Conservation (phyloP, 106 monocot genomes). For the Ottelia alismoides region DNA sequence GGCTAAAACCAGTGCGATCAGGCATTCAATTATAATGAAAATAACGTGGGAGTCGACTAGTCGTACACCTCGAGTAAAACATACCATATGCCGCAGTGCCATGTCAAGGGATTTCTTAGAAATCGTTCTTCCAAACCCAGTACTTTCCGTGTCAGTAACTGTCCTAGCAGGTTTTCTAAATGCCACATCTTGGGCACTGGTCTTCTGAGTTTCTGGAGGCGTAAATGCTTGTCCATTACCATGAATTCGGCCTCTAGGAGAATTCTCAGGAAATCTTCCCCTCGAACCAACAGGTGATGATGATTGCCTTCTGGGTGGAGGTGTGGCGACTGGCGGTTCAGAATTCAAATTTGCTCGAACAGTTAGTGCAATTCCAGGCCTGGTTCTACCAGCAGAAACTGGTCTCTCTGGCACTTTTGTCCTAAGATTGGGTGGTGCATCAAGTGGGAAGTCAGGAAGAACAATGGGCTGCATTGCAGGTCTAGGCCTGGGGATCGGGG, state of each 20-base stretch:
- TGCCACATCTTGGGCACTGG: constrained; percentile 8
- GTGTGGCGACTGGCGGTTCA: constrained; percentile 23
- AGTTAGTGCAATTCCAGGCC: constrained; percentile 49
- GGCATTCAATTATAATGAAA: no score
- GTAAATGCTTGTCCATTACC: constrained; percentile 36
- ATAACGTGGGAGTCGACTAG: no score
- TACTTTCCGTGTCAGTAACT: constrained; percentile 37
- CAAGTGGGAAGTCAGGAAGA: constrained; percentile 49
- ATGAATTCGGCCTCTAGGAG: constrained; percentile 17
- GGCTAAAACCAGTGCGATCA: no score
- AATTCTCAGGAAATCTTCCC: constrained; percentile 54
- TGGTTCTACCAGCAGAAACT: constrained; percentile 13
- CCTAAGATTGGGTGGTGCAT: constrained; percentile 6
- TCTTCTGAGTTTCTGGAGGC: constrained; percentile 24
- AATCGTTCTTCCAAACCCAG: constrained; percentile 82
- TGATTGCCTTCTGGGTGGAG: constrained; percentile 21
- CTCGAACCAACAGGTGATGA: constrained; percentile 35
- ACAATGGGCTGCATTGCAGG: constrained; percentile 39
- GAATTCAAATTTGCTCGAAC: constrained; percentile 28
- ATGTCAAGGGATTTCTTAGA: constrained; percentile 96
- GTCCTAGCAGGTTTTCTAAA: constrained; percentile 18
- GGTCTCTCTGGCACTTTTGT: constrained; percentile 22
- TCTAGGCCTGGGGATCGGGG: constrained; percentile 45
- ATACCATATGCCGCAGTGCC: constrained; percentile 96
- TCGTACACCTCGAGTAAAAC: not conserved